These are phyloP conservation scores for Xylaria telfairii DNA, from an alignment of 495 filamentous ascomycete species.

Conservation along the genomic window DNA sequence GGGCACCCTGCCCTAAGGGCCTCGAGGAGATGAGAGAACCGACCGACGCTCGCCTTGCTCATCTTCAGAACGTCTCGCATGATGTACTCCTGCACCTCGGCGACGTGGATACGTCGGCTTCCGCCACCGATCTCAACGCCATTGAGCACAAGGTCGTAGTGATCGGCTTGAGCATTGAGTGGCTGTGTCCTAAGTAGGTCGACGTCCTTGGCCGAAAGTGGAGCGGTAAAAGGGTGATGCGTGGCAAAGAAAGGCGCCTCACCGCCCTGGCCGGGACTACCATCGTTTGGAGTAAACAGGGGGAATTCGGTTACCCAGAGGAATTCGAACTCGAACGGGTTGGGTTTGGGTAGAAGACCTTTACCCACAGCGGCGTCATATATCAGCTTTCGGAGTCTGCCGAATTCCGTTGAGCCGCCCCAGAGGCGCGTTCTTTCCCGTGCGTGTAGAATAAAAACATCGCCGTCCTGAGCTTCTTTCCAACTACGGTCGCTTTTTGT, in stretches of 20 bases:
- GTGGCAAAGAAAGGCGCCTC: constrained; percentile 81
- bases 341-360: constrained; percentile 60
- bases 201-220: constrained; percentile 73
- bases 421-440: constrained; percentile 65
- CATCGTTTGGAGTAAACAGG: constrained; percentile 75
- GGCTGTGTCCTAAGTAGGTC: constrained; percentile 76
- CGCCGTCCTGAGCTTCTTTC: constrained; percentile 62
- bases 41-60: constrained; percentile 64
- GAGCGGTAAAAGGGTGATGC: constrained; percentile 96
- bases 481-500: no score
- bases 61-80: constrained; percentile 80
- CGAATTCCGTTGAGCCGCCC: constrained; percentile 79
- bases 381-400: constrained; percentile 73
- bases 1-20: constrained; percentile 89
- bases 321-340: constrained; percentile 69
- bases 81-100: constrained; percentile 82
- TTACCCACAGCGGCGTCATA: constrained; percentile 67
- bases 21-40: constrained; percentile 84
- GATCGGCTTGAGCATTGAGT: constrained; percentile 73
- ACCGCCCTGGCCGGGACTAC: constrained; percentile 81
- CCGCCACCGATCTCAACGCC: constrained; percentile 94
- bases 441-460: constrained; percentile 81
- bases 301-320: constrained; percentile 91
- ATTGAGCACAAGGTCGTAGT: constrained; percentile 96
- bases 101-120: constrained; percentile 88